Evolutionary conservation across 202 grass and related monocot genomes (phyloP), one percentile per base, ranked within the genome.

Genomic region (Eragrostis tef): DNA sequence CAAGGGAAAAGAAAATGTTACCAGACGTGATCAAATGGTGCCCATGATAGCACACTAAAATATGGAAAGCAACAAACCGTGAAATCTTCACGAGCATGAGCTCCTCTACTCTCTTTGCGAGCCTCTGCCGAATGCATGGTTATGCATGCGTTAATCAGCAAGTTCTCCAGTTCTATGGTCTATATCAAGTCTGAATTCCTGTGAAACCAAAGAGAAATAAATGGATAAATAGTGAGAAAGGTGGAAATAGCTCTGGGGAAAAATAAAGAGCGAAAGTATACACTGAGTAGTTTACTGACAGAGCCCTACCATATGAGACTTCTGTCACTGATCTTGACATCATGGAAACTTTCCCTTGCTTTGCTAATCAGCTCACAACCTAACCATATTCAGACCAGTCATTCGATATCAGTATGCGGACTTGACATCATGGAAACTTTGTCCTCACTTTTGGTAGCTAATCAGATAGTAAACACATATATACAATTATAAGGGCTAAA

Each of bases 81-180:
- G 74, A 88, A 92, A 84, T 92, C 86, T 92, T 92, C 86, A 31
- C 86, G 90, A 56, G 90, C 90, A 88, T 92, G 89, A 68, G 89
- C 89, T 78, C 89, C 89, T 69, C 86, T 85, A 52, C 86, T 91
- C 75, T 91, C 89, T 48, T 88, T 91, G 46, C 89, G 87, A 46
- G 89, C 90, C 79, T 92, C 90, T 6, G 86, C 90, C 36, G 90
- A 92, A 29, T 92, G 47, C 86, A 92, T 88, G 19, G 90, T 92
- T 61, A 88, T 86, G 62, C 68, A 88, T 66, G 86, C 90, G 73
- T 92, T 92, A 67, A 86, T 92, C 52, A 92, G 54, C 9, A 92
- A 59, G 67, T 92, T 92, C 67, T 89, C 86, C 12, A 92, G 62
- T 34, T 89, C 90, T 48, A 92, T 19, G 47, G 90, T 89, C 65